Conservation (phyloP, 2,329 filamentous ascomycete species). For the Epichloe brachyelytri region DNA sequence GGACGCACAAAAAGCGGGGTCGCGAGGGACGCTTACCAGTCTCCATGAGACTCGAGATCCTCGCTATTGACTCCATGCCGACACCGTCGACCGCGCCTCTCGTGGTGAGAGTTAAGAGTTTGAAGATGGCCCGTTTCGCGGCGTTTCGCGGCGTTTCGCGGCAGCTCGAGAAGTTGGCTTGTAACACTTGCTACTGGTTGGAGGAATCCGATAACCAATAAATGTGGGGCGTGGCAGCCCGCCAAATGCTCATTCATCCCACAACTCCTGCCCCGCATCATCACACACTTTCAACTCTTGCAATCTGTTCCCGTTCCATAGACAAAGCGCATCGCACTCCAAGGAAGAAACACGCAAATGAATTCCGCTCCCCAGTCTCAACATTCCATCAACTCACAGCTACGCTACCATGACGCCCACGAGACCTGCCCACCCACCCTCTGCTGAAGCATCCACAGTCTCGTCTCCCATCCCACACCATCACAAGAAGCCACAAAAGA, state of each 20-base stretch:
- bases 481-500: no score
- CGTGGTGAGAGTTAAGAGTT: neutral
- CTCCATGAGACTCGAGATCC: slow-evolving; percentile 88
- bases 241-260: neutral
- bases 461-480: no score
- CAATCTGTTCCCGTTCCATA: no score
- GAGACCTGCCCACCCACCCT: neutral
- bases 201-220: no score
- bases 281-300: no score
- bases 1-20: neutral
- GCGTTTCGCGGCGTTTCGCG: neutral
- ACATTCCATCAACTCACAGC: no score
- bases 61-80: slow-evolving; percentile 87
- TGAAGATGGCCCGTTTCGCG: neutral
- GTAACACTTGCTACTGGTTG: no score
- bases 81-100: neutral
- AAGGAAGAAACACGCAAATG: no score
- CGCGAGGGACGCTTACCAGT: slow-evolving; percentile 51
- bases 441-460: neutral
- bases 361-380: no score
- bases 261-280: no score
- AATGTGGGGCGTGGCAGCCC: neutral
- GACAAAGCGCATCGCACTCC: no score
- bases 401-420: no score
- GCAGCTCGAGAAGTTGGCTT: neutral